Evolutionary conservation across 306 rosid genomes (phyloP).

Genomic region (Gynostemma pentaphyllum): DNA sequence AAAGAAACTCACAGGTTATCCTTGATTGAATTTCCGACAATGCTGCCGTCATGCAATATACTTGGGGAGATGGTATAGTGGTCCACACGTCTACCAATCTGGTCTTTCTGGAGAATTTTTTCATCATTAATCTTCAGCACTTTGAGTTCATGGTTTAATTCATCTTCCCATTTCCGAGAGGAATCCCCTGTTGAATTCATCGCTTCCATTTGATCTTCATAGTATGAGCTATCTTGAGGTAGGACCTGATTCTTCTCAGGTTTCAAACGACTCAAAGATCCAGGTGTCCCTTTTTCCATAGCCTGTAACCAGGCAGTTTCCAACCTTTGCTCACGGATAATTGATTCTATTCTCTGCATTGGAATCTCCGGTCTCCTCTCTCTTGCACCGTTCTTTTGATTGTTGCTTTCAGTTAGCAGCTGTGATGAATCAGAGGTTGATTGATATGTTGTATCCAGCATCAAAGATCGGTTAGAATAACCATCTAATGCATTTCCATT

Average conservation of each 20-base stretch:
- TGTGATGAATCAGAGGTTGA: conserved; percentile 49
- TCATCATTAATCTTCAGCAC: conserved; percentile 41
- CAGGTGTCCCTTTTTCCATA: conserved; percentile 82
- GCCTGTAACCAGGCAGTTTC: conserved; percentile 97
- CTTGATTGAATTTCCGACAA: conserved; percentile 48
- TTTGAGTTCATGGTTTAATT: conserved; percentile 38
- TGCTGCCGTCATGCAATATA: conserved; percentile 61
- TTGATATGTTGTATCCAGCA: conserved; percentile 42
- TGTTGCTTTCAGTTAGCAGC: conserved; percentile 34
- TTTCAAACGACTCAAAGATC: conserved; percentile 62
- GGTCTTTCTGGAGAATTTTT: conserved; percentile 50
- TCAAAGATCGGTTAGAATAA: conserved; percentile 37
- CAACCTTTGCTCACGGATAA: conserved; percentile 82
- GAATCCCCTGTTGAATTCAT: conserved; percentile 42
- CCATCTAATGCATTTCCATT: conserved; percentile 25
- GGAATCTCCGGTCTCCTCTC: conserved; percentile 59
- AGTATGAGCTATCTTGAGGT: conserved; percentile 63
- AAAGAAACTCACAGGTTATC: conserved; percentile 65
- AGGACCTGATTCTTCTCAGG: conserved; percentile 94
- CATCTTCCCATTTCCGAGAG: conserved; percentile 70
- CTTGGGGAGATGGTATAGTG: conserved; percentile 82
- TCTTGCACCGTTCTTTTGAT: conserved; percentile 24
- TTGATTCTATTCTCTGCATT: conserved; percentile 84
- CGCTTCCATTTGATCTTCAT: conserved; percentile 46
- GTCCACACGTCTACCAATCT: conserved; percentile 40